phyloP scores from a whole-genome alignment of 2,329 filamentous ascomycete genomes.

The Penicillium fuscoglaucum region DNA sequence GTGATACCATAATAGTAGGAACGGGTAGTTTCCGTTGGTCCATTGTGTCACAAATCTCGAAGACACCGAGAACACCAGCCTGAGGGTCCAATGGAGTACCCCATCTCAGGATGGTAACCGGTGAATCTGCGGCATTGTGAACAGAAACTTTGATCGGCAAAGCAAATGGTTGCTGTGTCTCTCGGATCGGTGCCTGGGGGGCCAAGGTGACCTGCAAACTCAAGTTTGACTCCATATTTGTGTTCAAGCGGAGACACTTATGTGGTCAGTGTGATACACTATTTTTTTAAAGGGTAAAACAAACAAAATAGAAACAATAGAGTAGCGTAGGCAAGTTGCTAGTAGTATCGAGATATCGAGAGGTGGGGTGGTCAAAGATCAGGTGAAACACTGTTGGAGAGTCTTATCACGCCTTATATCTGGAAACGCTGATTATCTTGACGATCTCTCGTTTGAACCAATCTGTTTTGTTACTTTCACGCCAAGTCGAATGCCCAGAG shows the following conservation, averaged over 20 bases:
- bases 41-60: constrained; percentile 29
- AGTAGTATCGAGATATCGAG: not conserved
- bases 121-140: constrained; percentile 28
- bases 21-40: constrained; percentile 24
- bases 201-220: constrained; percentile 23
- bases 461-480: not conserved
- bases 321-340: not conserved
- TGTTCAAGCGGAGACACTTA: not conserved
- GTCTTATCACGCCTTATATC: constrained; percentile 1
- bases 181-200: constrained; percentile 13
- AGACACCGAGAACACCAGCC: constrained; percentile 34
- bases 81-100: constrained; percentile 38
- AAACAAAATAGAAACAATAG: too few relatives aligned
- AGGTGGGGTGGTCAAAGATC: not conserved
- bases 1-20: constrained; percentile 36
- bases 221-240: constrained; percentile 14
- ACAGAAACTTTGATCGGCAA: constrained; percentile 31
- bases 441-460: not conserved
- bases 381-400: not conserved
- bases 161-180: constrained; percentile 17
- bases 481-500: constrained; percentile 2
- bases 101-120: constrained; percentile 41
- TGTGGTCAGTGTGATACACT: not conserved
- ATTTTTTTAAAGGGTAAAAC: not conserved
- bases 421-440: not conserved